Conservation (phyloP, 805 yeast genomes). For the Candida corydali region DNA sequence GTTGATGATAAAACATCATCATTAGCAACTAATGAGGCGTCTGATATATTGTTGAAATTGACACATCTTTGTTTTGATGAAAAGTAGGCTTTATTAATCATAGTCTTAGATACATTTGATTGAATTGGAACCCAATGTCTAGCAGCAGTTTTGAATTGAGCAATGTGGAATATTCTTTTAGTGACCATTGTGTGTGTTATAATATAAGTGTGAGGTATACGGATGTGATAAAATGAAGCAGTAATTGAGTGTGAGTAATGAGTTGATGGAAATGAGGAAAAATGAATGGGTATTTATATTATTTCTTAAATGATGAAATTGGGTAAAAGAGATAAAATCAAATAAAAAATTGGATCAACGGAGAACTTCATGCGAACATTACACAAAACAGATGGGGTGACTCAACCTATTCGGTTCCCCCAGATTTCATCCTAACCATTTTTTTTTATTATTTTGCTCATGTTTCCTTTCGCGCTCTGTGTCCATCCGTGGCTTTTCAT, state of each 20-base stretch:
- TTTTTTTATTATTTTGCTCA: no score
- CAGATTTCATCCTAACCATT: not conserved
- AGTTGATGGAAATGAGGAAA: not conserved
- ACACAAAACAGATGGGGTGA: constrained; percentile 2
- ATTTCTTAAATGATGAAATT: not conserved
- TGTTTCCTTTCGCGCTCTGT: no score
- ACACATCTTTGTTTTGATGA: constrained; percentile 34
- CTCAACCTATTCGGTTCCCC: constrained; percentile 2
- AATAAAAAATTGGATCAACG: constrained; percentile 4
- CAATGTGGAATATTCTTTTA: constrained; percentile 27
- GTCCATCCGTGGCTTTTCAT: no score
- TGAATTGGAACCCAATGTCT: constrained; percentile 38
- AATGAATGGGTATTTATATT: constrained; percentile 3
- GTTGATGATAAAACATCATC: constrained; percentile 19
- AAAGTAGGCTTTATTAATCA: constrained; percentile 13
- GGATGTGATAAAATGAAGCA: not conserved
- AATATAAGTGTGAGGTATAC: not conserved
- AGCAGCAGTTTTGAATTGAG: constrained; percentile 38
- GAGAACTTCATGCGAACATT: not conserved
- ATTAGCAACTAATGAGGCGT: constrained; percentile 29
- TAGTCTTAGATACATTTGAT: constrained; percentile 1
- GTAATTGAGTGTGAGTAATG: not conserved
- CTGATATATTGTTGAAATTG: constrained; percentile 29
- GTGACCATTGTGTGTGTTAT: constrained; percentile 16
- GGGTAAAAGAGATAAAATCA: not conserved